Percentiles rank a stretch among this genome's conserved stretches.
phyloP scores from a whole-genome alignment of 2,329 filamentous ascomycete genomes.

The Curvularia sp. region DNA sequence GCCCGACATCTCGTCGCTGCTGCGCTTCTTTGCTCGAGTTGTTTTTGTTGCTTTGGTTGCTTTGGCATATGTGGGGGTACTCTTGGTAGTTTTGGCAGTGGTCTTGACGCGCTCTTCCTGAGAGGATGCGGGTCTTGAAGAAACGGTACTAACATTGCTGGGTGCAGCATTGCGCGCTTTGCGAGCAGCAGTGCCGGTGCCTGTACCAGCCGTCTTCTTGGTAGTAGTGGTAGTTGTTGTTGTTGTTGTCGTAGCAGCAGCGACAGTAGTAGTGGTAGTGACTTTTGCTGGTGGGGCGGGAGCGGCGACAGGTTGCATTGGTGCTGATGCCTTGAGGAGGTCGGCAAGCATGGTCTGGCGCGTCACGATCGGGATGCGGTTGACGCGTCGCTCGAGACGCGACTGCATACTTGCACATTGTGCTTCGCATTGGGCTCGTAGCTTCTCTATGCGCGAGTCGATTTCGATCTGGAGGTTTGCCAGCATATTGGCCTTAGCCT shows the following conservation, averaged over 20 bases:
- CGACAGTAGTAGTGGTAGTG: neutral
- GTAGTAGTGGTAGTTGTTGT: neutral
- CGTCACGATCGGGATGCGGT: slow-evolving; percentile 82
- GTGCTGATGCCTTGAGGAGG: slow-evolving; percentile 60
- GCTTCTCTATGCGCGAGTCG: slow-evolving; percentile 83
- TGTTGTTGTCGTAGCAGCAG: neutral
- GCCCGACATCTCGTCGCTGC: slow-evolving; percentile 36
- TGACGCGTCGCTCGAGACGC: slow-evolving; percentile 90
- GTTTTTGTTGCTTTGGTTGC: slow-evolving; percentile 16
- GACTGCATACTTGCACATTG: slow-evolving; percentile 85
- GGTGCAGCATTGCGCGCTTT: slow-evolving; percentile 19
- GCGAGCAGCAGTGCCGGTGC: slow-evolving; percentile 16
- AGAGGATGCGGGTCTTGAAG: slow-evolving; percentile 9
- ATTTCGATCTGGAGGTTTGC: slow-evolving; percentile 60
- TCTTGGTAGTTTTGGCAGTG: slow-evolving; percentile 21
- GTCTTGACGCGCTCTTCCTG: slow-evolving; percentile 18
- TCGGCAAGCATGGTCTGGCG: slow-evolving; percentile 85
- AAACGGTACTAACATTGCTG: slow-evolving; percentile 15
- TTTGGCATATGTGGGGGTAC: slow-evolving; percentile 13
- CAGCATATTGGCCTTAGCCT: slow-evolving; percentile 45
- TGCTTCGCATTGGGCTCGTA: slow-evolving; percentile 86
- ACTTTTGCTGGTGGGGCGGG: slow-evolving; percentile 20
- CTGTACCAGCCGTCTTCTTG: slow-evolving; percentile 4
- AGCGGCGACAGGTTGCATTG: slow-evolving; percentile 16
- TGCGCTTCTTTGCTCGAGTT: slow-evolving; percentile 35